phyloP scores from a whole-genome alignment of 257 asterid genomes.

The Ocimum tenuiflorum region DNA sequence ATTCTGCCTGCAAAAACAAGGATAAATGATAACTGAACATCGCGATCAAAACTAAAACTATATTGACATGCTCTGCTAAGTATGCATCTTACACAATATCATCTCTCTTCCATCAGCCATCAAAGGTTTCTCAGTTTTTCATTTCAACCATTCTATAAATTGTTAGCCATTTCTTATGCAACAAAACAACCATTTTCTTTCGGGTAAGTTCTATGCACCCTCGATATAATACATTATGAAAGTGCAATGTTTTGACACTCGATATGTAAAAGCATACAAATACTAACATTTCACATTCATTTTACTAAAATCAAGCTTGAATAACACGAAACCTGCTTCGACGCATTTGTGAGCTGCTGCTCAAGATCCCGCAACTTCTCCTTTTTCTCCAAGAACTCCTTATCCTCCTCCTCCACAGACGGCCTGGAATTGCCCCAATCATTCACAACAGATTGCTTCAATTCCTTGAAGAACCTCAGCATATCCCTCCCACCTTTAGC shows the following conservation, averaged over 20 bases:
- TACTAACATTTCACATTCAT: neutral
- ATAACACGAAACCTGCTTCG: conserved; percentile 56
- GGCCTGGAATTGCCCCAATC: conserved; percentile 80
- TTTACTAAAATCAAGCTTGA: neutral
- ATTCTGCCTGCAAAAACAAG: conserved; percentile 58
- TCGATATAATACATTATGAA: too few species aligned
- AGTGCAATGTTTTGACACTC: conserved; percentile 9
- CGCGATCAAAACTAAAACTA: neutral
- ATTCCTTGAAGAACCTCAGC: conserved; percentile 83
- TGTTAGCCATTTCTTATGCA: too few species aligned
- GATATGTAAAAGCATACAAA: neutral
- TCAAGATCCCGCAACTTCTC: conserved; percentile 64
- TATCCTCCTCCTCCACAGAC: conserved; percentile 74
- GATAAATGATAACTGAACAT: conserved; percentile 3
- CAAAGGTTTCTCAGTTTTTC: too few species aligned
- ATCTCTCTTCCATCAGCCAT: too few species aligned
- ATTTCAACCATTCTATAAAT: too few species aligned
- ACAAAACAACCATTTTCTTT: too few species aligned
- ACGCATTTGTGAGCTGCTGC: conserved; percentile 71
- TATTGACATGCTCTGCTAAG: too few species aligned
- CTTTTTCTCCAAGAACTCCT: conserved; percentile 77
- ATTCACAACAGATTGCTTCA: conserved; percentile 82
- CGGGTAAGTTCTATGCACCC: too few species aligned
- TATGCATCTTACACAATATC: too few species aligned
- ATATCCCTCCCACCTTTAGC: conserved; percentile 90